Base-by-base conservation (phyloP, 2,329 filamentous ascomycete species). In the Aschersonia sp. region DNA sequence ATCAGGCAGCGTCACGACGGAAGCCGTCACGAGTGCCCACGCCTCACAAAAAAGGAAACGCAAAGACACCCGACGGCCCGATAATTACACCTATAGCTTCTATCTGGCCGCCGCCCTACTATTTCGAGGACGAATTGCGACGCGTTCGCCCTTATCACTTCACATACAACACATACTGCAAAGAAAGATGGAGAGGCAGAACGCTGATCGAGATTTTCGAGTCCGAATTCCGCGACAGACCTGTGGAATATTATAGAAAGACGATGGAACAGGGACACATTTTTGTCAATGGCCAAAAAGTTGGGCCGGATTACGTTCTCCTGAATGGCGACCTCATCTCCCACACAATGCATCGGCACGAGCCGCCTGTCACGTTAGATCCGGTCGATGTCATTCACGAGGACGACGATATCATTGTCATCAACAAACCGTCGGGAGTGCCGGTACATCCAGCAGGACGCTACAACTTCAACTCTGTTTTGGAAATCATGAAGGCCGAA, bases 141-240 rank as follows among this genome's bases (percentile, higher is more conserved):
- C 81, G 87, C 53, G 83, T 95, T 32, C 74, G 74, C 42, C 90
- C 90, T 4, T 97, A 98, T 61, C 80, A 92, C 62, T 95, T 76
- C 63, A 95, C 89, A 3, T 95, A 95, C 71, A 94, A 95, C 61
- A 95, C 90, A 0, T 87, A 79, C 67, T 92, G 86, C 71, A 98
- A 97, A 66, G 77, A 95, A 67, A 76, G 92, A 63, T 98, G 92
- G 92, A 77, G 90, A 47, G 86, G 83, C 32, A 75, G 87, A 39
- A 74, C 77, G 50, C 69, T 98, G 44, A 71, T 95, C 46, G 87
- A 95, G 44, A 85, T 98, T 44, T 98, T 95, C 65, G 75, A 81
- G 43, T 81, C 83, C 60, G 92, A 98, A 64, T 98, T 98, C 61
- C 79, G 92, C 55, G 92, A 98, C 65, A 73, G 92, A 14, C 81